A percentile compares a stretch with the other conserved stretches of the same genome.
These are phyloP conservation scores for Pelargonium myrrhifolium DNA, from an alignment of 441 rosid species.

Conservation along the genomic window DNA sequence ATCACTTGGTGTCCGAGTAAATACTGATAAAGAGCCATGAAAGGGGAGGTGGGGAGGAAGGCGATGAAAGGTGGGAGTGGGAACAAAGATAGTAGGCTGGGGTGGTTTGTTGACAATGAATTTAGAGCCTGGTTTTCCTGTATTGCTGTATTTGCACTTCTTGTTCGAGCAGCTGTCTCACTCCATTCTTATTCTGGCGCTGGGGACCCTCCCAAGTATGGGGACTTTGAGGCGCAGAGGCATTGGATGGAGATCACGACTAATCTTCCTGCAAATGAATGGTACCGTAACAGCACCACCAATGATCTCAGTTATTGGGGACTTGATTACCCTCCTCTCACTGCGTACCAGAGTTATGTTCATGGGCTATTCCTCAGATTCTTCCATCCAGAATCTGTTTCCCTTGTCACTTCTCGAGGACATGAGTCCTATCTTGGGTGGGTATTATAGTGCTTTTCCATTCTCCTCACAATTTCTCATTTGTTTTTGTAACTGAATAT, in stretches of 20 bases:
- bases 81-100: conserved; percentile 7
- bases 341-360: conserved; percentile 85
- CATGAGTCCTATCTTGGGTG: conserved; percentile 72
- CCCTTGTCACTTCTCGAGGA: conserved; percentile 60
- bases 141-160: conserved; percentile 51
- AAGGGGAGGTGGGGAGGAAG: not conserved
- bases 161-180: conserved; percentile 64
- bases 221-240: conserved; percentile 90
- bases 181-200: conserved; percentile 81
- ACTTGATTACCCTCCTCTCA: conserved; percentile 92
- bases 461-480: not conserved
- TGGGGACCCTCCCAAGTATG: conserved; percentile 65
- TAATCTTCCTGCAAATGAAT: conserved; percentile 52
- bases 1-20: not conserved
- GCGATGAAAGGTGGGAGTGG: not conserved
- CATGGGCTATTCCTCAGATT: conserved; percentile 60
- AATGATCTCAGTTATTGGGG: conserved; percentile 91
- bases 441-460: not conserved
- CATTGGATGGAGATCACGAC: conserved; percentile 97
- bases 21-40: not conserved
- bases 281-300: conserved; percentile 61
- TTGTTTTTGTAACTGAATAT: not conserved
- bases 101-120: conserved; percentile 44
- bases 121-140: conserved; percentile 37
- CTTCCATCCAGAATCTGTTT: conserved; percentile 56